Base-by-base conservation (phyloP, 495 filamentous ascomycete species). In the Bryoglossum gracile region DNA sequence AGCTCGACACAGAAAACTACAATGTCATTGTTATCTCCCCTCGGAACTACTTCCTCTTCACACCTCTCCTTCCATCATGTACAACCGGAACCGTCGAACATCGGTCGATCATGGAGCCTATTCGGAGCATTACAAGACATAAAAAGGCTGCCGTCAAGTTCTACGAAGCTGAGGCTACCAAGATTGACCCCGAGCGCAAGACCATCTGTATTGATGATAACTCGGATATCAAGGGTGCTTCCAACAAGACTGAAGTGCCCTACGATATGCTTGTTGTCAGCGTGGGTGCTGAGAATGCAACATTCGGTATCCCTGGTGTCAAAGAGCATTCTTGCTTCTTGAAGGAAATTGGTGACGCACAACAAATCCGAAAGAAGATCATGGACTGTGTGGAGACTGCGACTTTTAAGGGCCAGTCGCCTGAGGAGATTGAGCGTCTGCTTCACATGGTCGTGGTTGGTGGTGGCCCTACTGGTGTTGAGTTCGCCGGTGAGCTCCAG, bases 381-480 rank as follows among this genome's bases (percentile, higher is more conserved):
- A 97, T 99, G 92, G 94, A 99, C 73, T 97, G 94, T 63, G 86
- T 94, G 53, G 92, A 99, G 72, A 96, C 89, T 10, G 91, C 92
- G 34, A 89, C 85, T 62, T 97, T 99, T 83, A 97, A 96, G 79
- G 90, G 90, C 59, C 94, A 97, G 70, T 74, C 77, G n/a, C 72
- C 73, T 6, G 87, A 94, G 54, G 92, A 99, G 69, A 71, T 90
- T 58, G 83, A 94, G 68, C 89, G 92, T 51, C 81, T 99, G 48
- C 73, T 99, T 62, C 94, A 97, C 74, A 97, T 96, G 91, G 92
- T 97, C 51, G 94, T 99, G 19, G 92, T 99, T 43, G 92, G 92
- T 60, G 92, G 92, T 70, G 92, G 92, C 56, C 92, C 92, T 19
- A 98, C 92, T 46, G 92, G 92, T 70, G 94, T 98, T 41, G 92